Percentiles rank a stretch among this genome's conserved stretches.
phyloP scores from a whole-genome alignment of 2,329 filamentous ascomycete genomes.

The Talaromyces sp. region DNA sequence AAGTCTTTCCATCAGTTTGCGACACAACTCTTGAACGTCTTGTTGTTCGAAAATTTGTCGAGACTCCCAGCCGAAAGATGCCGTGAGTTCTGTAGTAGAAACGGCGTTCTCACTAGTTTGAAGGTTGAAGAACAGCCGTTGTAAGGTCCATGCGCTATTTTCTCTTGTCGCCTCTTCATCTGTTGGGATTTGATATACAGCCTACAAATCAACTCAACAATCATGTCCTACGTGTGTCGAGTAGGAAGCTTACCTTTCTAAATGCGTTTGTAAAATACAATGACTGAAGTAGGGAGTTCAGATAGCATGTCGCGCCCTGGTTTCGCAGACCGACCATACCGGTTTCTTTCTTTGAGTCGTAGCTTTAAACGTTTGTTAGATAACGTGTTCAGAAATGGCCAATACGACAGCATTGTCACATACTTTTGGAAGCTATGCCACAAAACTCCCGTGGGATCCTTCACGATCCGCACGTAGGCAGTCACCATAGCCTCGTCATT shows the following conservation, averaged over 20 bases:
- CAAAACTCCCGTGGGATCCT: slow-evolving; percentile 48
- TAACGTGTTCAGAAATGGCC: neutral
- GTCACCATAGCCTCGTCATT: slow-evolving; percentile 48
- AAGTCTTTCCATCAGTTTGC: slow-evolving; percentile 95
- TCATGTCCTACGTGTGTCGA: neutral
- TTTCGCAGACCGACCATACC: slow-evolving; percentile 96
- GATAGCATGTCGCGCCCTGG: slow-evolving; percentile 87
- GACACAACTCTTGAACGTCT: slow-evolving; percentile 93
- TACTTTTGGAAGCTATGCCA: slow-evolving; percentile 49
- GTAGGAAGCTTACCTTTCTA: slow-evolving; percentile 63
- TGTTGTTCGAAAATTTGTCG: slow-evolving; percentile 98
- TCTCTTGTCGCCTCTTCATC: slow-evolving; percentile 73
- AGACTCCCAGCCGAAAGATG: slow-evolving; percentile 97
- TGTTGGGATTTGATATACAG: slow-evolving; percentile 95
- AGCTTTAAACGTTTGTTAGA: slow-evolving; percentile 44
- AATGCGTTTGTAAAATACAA: slow-evolving; percentile 89
- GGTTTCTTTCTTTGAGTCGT: slow-evolving; percentile 98
- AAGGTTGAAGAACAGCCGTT: slow-evolving; percentile 89
- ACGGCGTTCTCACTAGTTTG: slow-evolving; percentile 84
- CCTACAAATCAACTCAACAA: slow-evolving; percentile 52
- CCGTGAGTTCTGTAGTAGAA: slow-evolving; percentile 86
- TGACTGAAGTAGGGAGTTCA: slow-evolving; percentile 80
- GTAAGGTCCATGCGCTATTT: slow-evolving; percentile 91
- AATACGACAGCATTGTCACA: slow-evolving; percentile 15
- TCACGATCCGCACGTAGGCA: slow-evolving; percentile 49